Percentiles rank a stretch among this genome's conserved stretches.
phyloP scores from a whole-genome alignment of 495 filamentous ascomycete genomes.

The Hypoxylon fuscum region DNA sequence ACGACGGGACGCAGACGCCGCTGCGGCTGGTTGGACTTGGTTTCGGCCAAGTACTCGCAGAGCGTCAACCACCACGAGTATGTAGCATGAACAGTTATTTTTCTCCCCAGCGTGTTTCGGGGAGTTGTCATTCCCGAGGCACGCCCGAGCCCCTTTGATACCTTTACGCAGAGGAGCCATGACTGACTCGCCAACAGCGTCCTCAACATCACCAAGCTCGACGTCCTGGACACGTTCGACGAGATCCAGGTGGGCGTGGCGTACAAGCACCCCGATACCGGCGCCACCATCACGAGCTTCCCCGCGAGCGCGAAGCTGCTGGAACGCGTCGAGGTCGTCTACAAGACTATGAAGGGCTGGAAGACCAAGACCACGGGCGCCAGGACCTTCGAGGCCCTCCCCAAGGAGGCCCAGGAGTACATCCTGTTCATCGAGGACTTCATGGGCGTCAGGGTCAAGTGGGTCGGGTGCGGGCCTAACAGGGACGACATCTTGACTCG shows the following conservation, averaged over 20 bases:
- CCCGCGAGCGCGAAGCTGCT: constrained; percentile 49
- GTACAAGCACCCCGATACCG: constrained; percentile 64
- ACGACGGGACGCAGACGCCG: constrained; percentile 85
- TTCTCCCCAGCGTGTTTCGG: background rate
- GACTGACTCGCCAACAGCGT: background rate
- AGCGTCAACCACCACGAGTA: constrained; percentile 72
- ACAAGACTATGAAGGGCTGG: constrained; percentile 84
- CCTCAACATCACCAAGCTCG: constrained; percentile 57
- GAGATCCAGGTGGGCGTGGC: constrained; percentile 80
- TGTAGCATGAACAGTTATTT: background rate
- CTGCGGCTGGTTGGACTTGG: constrained; percentile 91
- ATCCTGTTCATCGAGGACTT: constrained; percentile 76
- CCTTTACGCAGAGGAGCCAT: background rate
- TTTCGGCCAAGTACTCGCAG: constrained; percentile 80
- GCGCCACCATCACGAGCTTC: constrained; percentile 46
- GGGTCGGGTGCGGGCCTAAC: constrained; percentile 80
- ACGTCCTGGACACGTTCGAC: constrained; percentile 83
- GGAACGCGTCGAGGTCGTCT: constrained; percentile 64
- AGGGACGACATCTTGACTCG: constrained; percentile 60
- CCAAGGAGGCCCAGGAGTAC: constrained; percentile 77
- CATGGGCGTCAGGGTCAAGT: constrained; percentile 75
- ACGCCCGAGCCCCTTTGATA: no score
- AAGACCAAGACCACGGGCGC: constrained; percentile 66
- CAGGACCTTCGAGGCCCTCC: constrained; percentile 66
- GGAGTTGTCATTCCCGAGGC: no score